These are phyloP conservation scores for Kingdonia uniflora DNA, from an alignment of 164 flowering plant species.

Conservation along the genomic window DNA sequence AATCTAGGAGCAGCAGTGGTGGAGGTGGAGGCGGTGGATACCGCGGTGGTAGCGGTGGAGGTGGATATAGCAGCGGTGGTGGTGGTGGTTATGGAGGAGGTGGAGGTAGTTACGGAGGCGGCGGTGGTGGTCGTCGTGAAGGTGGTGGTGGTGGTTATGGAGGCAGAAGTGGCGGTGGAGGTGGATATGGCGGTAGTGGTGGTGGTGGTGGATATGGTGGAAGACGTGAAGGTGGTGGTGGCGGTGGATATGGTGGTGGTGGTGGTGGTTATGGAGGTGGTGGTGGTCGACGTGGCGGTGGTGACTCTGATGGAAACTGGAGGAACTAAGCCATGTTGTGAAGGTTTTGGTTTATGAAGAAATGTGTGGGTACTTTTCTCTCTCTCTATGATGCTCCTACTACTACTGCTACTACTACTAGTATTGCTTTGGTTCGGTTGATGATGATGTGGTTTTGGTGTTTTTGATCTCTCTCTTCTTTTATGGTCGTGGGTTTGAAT, in stretches of 20 bases:
- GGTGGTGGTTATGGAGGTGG: no score
- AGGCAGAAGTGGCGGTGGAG: background rate
- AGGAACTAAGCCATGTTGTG: no score
- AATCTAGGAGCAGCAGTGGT: slow-evolving; percentile 6
- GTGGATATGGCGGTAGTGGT: slow-evolving; percentile 1
- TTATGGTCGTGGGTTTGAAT: no score
- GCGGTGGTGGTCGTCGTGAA: background rate
- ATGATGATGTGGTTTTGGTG: no score
- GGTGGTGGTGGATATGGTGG: background rate
- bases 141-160: background rate
- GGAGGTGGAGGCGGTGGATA: background rate
- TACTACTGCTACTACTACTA: no score
- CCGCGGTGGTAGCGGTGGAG: background rate
- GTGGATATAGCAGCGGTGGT: background rate
- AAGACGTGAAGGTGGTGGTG: background rate
- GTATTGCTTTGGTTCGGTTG: no score
- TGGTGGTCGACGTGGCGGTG: no score
- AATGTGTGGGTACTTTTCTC: no score
- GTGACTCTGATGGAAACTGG: no score
- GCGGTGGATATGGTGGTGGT: background rate
- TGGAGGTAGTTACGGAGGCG: background rate
- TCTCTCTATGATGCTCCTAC: no score
- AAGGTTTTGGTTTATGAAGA: no score
- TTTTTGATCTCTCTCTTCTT: no score
- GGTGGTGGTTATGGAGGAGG: slow-evolving; percentile 3